Conservation (phyloP, 495 filamentous ascomycete genomes). For the Annulohypoxylon stygium region DNA sequence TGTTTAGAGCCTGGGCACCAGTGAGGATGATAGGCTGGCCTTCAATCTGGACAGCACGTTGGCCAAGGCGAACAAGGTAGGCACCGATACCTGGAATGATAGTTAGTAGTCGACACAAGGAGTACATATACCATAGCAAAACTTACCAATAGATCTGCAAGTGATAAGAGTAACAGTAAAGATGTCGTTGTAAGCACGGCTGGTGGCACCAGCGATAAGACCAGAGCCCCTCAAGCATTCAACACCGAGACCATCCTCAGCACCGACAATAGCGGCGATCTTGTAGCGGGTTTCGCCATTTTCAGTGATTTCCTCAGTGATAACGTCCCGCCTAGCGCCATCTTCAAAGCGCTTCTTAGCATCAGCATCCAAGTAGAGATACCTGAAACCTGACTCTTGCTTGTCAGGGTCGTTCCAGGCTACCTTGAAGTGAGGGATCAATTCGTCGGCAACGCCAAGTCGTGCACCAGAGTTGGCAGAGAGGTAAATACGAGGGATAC, state of each 20-base stretch:
- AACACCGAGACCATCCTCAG: conserved; percentile 95
- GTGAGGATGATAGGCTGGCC: conserved; percentile 99
- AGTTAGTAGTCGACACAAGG: conserved; percentile 43
- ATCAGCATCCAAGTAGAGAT: conserved; percentile 93
- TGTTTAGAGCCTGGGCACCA: conserved; percentile 97
- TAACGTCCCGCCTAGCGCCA: conserved; percentile 82
- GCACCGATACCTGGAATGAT: conserved; percentile 82
- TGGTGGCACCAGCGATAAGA: conserved; percentile 97
- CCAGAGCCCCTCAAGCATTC: conserved; percentile 97
- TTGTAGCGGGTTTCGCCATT: conserved; percentile 92
- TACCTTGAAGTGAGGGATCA: conserved; percentile 96
- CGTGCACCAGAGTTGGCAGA: conserved; percentile 99
- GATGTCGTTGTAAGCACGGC: conserved; percentile 97
- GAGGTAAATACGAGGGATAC: conserved; percentile 96
- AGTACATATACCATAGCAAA: background rate
- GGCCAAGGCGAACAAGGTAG: conserved; percentile 96
- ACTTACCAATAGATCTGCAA: conserved; percentile 90
- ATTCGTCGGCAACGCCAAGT: conserved; percentile 94
- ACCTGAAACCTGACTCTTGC: conserved; percentile 95
- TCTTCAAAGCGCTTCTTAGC: conserved; percentile 90
- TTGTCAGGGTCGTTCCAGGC: conserved; percentile 91
- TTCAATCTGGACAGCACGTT: conserved; percentile 98
- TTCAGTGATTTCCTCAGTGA: conserved; percentile 86
- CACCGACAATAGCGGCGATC: conserved; percentile 94
- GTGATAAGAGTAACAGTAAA: conserved; percentile 99